Evolutionary conservation across 2,329 filamentous ascomycete species (phyloP).

Genomic region (Colletotrichum tropicale): DNA sequence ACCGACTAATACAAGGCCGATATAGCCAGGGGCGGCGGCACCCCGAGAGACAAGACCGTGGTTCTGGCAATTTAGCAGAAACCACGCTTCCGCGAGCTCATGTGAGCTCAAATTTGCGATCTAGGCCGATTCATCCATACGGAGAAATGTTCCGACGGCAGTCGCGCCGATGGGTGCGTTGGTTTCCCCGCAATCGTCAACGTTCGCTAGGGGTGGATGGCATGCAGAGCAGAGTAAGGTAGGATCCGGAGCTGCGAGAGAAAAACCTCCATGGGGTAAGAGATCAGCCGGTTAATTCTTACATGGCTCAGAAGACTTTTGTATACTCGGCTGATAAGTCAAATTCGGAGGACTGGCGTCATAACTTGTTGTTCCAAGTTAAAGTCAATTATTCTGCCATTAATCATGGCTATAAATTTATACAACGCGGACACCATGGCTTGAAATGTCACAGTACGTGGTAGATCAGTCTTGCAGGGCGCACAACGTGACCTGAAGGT

Average conservation of each 20-base stretch:
- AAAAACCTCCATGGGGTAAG: background rate
- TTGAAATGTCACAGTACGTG: background rate
- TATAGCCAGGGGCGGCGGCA: background rate
- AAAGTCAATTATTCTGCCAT: background rate
- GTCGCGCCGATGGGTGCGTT: background rate
- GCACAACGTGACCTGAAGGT: background rate
- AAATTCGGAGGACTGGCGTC: background rate
- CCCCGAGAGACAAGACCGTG: background rate
- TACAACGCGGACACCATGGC: background rate
- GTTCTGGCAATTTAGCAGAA: background rate
- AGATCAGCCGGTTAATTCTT: background rate
- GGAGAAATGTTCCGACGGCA: background rate
- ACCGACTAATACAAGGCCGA: background rate
- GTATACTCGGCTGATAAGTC: background rate
- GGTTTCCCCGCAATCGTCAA: background rate
- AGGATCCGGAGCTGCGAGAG: background rate
- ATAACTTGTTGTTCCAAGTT: background rate
- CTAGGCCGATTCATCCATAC: background rate
- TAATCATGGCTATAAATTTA: fast-evolving
- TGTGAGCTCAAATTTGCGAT: background rate
- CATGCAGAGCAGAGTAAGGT: background rate
- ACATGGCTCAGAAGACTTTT: background rate
- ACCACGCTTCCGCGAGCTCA: background rate
- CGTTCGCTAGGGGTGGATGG: background rate
- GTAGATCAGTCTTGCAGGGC: background rate